Evolutionary conservation across 352 stramenopile genomes (phyloP).

Genomic region (Thalassiosira sp.): DNA sequence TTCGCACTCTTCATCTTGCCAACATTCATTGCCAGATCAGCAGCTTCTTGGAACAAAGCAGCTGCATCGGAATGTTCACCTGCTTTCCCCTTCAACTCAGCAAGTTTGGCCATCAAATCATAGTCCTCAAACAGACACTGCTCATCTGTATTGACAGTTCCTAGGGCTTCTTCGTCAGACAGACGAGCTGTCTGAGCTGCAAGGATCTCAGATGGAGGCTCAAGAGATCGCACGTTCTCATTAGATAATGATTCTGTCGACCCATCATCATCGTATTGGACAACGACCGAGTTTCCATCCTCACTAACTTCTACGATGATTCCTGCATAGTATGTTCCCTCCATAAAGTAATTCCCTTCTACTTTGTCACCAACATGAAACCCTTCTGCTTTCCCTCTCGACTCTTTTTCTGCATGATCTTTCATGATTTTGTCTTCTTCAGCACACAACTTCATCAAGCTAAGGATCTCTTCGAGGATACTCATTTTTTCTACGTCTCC

Average conservation of each 20-base stretch:
- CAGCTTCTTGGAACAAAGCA: constrained; percentile 62
- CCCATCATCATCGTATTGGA: constrained; percentile 78
- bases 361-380: constrained; percentile 68
- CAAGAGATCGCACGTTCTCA: constrained; percentile 62
- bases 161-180: constrained; percentile 69
- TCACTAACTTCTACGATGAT: constrained; percentile 52
- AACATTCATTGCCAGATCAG: constrained; percentile 59
- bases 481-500: constrained; percentile 56
- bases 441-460: constrained; percentile 44
- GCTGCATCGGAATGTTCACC: constrained; percentile 47
- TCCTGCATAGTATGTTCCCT: constrained; percentile 74
- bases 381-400: constrained; percentile 23
- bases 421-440: constrained; percentile 43
- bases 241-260: constrained; percentile 57
- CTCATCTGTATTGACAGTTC: constrained; percentile 63
- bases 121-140: constrained; percentile 64
- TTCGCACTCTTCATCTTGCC: constrained; percentile 77
- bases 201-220: constrained; percentile 40
- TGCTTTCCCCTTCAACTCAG: constrained; percentile 53
- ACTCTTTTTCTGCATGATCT: constrained; percentile 35
- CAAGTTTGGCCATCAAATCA: constrained; percentile 71
- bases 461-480: constrained; percentile 61
- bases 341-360: constrained; percentile 72
- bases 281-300: constrained; percentile 49
- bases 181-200: constrained; percentile 37